These are phyloP conservation scores for Xylaria arbuscula DNA, from an alignment of 2,329 filamentous ascomycete species.

Conservation along the genomic window DNA sequence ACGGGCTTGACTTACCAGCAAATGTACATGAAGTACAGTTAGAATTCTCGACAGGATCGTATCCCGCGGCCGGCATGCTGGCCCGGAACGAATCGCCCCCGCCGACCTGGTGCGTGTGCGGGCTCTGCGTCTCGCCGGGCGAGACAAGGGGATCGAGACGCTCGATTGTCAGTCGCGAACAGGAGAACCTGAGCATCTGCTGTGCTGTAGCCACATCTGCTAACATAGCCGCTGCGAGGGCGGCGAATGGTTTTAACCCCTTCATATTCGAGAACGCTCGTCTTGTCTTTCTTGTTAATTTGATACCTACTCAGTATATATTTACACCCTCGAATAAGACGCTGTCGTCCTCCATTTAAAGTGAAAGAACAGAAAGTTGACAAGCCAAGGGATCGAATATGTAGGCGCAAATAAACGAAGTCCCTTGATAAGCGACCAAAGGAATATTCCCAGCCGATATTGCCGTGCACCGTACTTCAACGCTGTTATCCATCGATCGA, in stretches of 20 bases:
- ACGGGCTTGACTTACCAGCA: no score
- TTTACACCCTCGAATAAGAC: not conserved
- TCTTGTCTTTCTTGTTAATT: not conserved
- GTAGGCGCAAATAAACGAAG: not conserved
- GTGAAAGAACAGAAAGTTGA: not conserved
- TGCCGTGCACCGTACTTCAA: not conserved
- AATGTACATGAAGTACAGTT: constrained; percentile 41
- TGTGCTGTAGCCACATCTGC: constrained; percentile 42
- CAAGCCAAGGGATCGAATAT: not conserved
- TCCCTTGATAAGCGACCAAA: not conserved
- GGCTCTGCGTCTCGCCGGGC: constrained; percentile 44
- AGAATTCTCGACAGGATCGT: constrained; percentile 44
- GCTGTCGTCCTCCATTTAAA: not conserved
- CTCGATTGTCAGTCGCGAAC: constrained; percentile 51
- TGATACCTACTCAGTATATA: not conserved
- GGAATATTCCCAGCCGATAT: not conserved
- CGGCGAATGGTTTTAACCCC: constrained; percentile 21
- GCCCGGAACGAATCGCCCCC: constrained; percentile 49
- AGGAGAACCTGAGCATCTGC: constrained; percentile 51
- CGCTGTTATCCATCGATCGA: not conserved
- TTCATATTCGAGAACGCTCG: constrained; percentile 1
- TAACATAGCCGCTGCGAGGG: constrained; percentile 41
- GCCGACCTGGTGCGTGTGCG: constrained; percentile 49
- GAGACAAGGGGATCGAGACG: constrained; percentile 48
- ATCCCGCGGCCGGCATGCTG: constrained; percentile 40